Percentiles rank a stretch among this genome's conserved stretches.
Evolutionary conservation across 768 basidiomycete genomes (phyloP).

Genomic region (Lyophyllum decastes): DNA sequence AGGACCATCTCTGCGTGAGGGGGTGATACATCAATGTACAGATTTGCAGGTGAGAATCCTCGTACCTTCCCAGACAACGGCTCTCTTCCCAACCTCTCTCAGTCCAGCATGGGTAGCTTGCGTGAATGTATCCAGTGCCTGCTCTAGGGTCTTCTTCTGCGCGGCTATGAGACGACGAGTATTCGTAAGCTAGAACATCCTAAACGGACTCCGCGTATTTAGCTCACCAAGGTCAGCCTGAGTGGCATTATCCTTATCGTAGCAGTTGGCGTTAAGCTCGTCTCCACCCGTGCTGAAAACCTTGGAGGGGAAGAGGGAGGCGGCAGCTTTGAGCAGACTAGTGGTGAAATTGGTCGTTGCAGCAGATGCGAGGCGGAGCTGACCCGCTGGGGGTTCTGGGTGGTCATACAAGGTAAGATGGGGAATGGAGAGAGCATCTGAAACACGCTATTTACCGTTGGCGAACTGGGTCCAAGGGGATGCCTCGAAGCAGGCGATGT

Average conservation of each 20-base stretch:
- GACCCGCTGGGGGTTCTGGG: constrained; percentile 80
- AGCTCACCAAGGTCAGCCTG: constrained; percentile 50
- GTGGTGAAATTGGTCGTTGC: constrained; percentile 62
- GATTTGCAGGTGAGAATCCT: background rate
- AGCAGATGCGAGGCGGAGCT: constrained; percentile 69
- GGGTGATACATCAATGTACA: constrained; percentile 38
- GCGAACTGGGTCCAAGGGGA: constrained; percentile 66
- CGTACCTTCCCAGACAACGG: constrained; percentile 81
- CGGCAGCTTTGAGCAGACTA: constrained; percentile 51
- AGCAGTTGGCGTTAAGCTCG: constrained; percentile 73
- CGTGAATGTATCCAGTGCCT: constrained; percentile 67
- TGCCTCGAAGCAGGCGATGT: constrained; percentile 66
- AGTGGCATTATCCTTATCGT: constrained; percentile 57
- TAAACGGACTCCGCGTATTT: background rate
- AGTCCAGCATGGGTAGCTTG: constrained; percentile 60
- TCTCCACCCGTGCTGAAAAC: constrained; percentile 85
- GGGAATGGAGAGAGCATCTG: background rate
- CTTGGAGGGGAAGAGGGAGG: constrained; percentile 50
- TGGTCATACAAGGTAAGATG: background rate
- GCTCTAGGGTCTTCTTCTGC: constrained; percentile 53
- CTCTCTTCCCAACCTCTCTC: constrained; percentile 59
- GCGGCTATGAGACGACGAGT: constrained; percentile 17
- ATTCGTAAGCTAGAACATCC: background rate
- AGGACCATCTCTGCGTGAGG: constrained; percentile 59
- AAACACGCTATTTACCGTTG: constrained; percentile 31